phyloP scores from a whole-genome alignment of 2,329 filamentous ascomycete genomes.

The Bimuria novae-zelandiae region DNA sequence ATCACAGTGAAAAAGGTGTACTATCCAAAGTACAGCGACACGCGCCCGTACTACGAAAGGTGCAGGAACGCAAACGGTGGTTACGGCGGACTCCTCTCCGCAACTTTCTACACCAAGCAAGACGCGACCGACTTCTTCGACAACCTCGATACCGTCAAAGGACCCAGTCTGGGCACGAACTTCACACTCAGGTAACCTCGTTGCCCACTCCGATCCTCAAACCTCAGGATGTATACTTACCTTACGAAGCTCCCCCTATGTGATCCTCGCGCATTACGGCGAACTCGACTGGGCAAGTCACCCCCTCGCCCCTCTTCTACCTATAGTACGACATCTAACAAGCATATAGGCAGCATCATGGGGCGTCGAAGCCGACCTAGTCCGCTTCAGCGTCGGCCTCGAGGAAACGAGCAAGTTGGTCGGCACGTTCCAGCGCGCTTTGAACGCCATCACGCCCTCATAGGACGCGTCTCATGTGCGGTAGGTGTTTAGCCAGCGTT shows the following conservation, averaged over 20 bases:
- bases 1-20: constrained; percentile 73
- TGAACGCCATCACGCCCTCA: constrained; percentile 65
- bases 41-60: constrained; percentile 74
- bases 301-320: not conserved
- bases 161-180: constrained; percentile 93
- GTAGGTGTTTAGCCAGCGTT: too few species aligned
- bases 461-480: too few species aligned
- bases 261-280: constrained; percentile 85
- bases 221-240: too few species aligned
- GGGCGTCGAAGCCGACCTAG: constrained; percentile 78
- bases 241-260: constrained; percentile 74
- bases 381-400: constrained; percentile 87
- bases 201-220: too few species aligned
- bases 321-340: constrained; percentile 12
- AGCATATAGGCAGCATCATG: constrained; percentile 66
- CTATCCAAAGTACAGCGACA: constrained; percentile 81
- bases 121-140: constrained; percentile 86
- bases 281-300: constrained; percentile 82
- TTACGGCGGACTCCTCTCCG: constrained; percentile 87
- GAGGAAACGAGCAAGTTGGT: constrained; percentile 74
- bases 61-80: constrained; percentile 75
- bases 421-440: constrained; percentile 67
- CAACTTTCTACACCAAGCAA: constrained; percentile 72
- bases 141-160: constrained; percentile 83
- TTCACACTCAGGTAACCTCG: constrained; percentile 73